These are phyloP conservation scores for Carex parvula DNA, from an alignment of 176 grass and related monocot genomes.

Conservation along the genomic window DNA sequence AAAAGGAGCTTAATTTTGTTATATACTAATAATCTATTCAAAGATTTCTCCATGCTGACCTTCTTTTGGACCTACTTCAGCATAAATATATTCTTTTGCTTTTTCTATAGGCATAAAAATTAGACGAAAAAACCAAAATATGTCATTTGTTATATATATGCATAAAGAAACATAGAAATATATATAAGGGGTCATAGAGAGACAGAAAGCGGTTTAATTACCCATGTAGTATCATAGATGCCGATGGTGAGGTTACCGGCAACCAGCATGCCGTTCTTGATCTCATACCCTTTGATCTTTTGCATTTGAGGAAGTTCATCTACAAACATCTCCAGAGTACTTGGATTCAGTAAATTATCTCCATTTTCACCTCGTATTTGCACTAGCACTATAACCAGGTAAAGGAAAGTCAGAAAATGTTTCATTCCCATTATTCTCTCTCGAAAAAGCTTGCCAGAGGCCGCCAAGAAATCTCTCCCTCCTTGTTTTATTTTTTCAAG, in stretches of 20 bases:
- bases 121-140: neutral
- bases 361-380: neutral
- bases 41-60: neutral
- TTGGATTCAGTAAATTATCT: conserved; percentile 12
- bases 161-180: neutral
- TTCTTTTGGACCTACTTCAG: neutral
- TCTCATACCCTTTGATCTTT: conserved; percentile 13
- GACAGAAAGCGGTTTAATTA: neutral
- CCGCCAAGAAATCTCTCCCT: too few relatives aligned
- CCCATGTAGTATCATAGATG: conserved; percentile 23
- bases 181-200: neutral
- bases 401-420: neutral
- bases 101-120: neutral
- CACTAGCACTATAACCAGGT: neutral
- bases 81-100: neutral
- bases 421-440: neutral
- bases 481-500: neutral
- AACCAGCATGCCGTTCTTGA: neutral
- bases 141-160: neutral
- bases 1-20: neutral
- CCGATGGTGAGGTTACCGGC: conserved; percentile 19
- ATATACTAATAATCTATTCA: neutral
- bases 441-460: neutral
- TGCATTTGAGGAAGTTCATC: conserved; percentile 28
- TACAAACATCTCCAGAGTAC: conserved; percentile 17